Evolutionary conservation across 805 yeast genomes (phyloP).

Genomic region (Spathaspora arborariae): DNA sequence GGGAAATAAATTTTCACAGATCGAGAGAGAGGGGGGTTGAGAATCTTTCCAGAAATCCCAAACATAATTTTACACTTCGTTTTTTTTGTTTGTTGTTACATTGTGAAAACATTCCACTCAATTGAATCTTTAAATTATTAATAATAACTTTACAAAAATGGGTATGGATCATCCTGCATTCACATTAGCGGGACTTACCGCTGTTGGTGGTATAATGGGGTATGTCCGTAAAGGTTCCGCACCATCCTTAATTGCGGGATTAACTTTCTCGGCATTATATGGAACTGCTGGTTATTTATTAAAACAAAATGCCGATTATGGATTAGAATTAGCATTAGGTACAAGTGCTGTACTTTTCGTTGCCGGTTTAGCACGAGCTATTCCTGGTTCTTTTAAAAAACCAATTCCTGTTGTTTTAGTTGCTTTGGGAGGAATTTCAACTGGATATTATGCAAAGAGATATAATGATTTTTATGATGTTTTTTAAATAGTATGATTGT

Average conservation of each 20-base stretch:
- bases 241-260: conserved; percentile 80
- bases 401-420: conserved; percentile 73
- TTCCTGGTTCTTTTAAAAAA: conserved; percentile 55
- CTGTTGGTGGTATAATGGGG: conserved; percentile 71
- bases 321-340: conserved; percentile 75
- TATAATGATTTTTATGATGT: conserved; percentile 64
- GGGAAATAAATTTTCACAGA: too few relatives aligned
- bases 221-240: conserved; percentile 63
- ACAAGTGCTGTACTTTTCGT: conserved; percentile 62
- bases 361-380: conserved; percentile 72
- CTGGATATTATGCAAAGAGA: conserved; percentile 69
- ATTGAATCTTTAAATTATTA: neutral
- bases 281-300: conserved; percentile 75
- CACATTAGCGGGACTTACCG: conserved; percentile 65
- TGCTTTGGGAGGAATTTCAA: conserved; percentile 57
- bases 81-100: too few relatives aligned
- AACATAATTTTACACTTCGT: too few relatives aligned
- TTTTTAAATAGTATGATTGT: conserved; percentile 6
- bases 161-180: conserved; percentile 73
- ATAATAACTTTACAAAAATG: neutral
- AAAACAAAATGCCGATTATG: conserved; percentile 69
- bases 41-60: too few relatives aligned
- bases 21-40: too few relatives aligned
- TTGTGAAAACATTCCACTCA: too few relatives aligned
- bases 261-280: conserved; percentile 53